Evolutionary conservation across 371 early-diverging fungal genomes (phyloP).

Genomic region (Mortierella sp.): DNA sequence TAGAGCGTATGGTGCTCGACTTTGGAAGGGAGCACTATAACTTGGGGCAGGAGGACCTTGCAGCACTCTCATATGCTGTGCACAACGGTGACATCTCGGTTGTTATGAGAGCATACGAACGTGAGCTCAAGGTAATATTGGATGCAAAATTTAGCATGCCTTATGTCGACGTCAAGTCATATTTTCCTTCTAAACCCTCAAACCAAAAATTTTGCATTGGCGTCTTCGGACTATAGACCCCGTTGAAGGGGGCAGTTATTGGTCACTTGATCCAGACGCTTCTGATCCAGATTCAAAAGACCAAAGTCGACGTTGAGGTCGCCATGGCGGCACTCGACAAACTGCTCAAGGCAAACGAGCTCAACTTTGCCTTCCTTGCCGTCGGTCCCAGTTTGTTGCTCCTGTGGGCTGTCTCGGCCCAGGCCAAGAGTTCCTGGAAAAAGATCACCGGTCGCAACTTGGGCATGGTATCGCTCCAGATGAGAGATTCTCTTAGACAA

Average conservation of each 20-base stretch:
- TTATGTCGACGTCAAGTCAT: not conserved
- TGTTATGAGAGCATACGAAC: constrained; percentile 83
- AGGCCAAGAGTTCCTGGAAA: constrained; percentile 59
- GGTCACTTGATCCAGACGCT: constrained; percentile 84
- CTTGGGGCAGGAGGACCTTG: constrained; percentile 55
- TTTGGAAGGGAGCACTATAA: constrained; percentile 78
- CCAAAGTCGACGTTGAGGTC: constrained; percentile 91
- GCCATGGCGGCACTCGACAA: constrained; percentile 96
- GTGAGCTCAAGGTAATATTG: constrained; percentile 72
- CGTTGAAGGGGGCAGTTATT: constrained; percentile 47
- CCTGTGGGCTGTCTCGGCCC: constrained; percentile 62
- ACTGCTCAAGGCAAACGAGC: constrained; percentile 92
- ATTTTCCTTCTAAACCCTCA: not conserved
- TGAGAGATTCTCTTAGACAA: constrained; percentile 33
- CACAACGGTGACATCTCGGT: constrained; percentile 84
- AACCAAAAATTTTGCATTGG: no score
- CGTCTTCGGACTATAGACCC: constrained; percentile 30
- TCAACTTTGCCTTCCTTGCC: constrained; percentile 93
- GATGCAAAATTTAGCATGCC: no score
- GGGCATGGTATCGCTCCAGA: constrained; percentile 45
- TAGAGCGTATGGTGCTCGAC: constrained; percentile 90
- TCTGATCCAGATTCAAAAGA: constrained; percentile 92
- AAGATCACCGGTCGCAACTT: constrained; percentile 23
- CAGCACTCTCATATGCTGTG: constrained; percentile 58
- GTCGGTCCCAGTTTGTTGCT: constrained; percentile 74